Base-by-base conservation (phyloP, 257 asterid species). In the Solanum lignicaule region DNA sequence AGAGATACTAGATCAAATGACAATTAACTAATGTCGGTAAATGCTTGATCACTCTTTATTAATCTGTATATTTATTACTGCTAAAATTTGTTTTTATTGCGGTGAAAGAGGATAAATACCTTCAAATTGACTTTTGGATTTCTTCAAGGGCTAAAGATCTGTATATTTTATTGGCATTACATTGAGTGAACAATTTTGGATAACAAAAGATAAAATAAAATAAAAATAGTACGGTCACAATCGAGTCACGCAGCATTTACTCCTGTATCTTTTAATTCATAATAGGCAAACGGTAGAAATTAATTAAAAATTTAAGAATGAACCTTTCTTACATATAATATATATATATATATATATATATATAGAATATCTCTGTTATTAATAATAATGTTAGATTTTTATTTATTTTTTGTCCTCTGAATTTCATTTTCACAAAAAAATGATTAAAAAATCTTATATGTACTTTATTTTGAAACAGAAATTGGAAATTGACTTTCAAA, bases 101-200 rank as follows among this genome's bases (percentile, higher is more conserved):
- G 0, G 9, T 6, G 9, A 52, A 20, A 52, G n/a, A 13, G 62
- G 10, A 52, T 52, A 52, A 52, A 52, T 52, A 52, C 66, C 41
- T 81, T 81, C 39, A 9, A 81, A 46, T 43, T 81, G 85, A 43
- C 68, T 81, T 81, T 81, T 81, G n/a, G 68, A 8, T 81, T 46
- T 46, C 85, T 46, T 27, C 66, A 79, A 43, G 68, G 85, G 85
- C 3, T 81, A 46, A 46, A 27, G 39, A 46, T 39, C 31, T 81
- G 16, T 43, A 27, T 25, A 32, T 41, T 78, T 14, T 79, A 72
- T 41, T 81, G 27, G 18, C 60, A 46, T 46, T 46, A 46, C 35
- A 25, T 79, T 79, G 14, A 43, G 38, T 15, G 27, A 25, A 79
- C 5, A 79, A 15, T 27, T 43, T 25, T 43, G 16, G 66, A 43